Base-by-base conservation (phyloP, 2,329 filamentous ascomycete species). In the Aureobasidium sp. region DNA sequence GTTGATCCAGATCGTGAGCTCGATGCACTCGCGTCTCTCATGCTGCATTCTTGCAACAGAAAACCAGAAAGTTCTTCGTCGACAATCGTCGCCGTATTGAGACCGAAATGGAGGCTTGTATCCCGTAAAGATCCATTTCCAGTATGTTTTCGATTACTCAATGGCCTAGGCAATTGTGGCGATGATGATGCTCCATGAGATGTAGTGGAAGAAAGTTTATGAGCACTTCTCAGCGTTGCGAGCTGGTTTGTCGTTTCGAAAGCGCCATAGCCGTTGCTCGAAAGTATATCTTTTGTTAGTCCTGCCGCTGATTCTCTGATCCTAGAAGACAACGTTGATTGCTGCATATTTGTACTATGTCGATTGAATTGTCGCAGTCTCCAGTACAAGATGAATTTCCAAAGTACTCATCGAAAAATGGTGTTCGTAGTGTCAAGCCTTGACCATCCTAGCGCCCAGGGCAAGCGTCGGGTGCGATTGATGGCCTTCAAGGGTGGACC, bases 231-330 rank as follows among this genome's bases (percentile, higher is more conserved):
- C 39, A 56, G 33, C n/a, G 39, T 22, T 15, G 48, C 19, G 19
- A 61, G 60, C 42, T 61, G 49, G 14, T 47, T 53, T 22, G 60
- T 56, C 17, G 50, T 56, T 40, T 47, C 60, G 24, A 19, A 24
- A 19, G 59, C 59, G 49, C 31, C 24, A 39, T 47, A 9, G 31
- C 44, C 33, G 11, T 15, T n/a, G 27, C 9, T 39, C 8, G 33
- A 49, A n/a, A 61, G 17, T 29, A 61, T 12, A 33, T 56, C 42
- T 39, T 48, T 45, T 17, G 60, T 19, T 17, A 61, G 31, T 19
- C 49, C 50, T 7, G 29, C 39, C 9, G 60, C 60, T 17, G 60
- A 61, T 15, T 48, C 29, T 40, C 15, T 45, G 1, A 61, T 53
- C 27, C 42, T 54, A 1, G 49, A 49, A 19, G 57, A 33, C n/a